These are phyloP conservation scores for Penicillium steckii DNA, from an alignment of 495 filamentous ascomycete species.

Conservation along the genomic window DNA sequence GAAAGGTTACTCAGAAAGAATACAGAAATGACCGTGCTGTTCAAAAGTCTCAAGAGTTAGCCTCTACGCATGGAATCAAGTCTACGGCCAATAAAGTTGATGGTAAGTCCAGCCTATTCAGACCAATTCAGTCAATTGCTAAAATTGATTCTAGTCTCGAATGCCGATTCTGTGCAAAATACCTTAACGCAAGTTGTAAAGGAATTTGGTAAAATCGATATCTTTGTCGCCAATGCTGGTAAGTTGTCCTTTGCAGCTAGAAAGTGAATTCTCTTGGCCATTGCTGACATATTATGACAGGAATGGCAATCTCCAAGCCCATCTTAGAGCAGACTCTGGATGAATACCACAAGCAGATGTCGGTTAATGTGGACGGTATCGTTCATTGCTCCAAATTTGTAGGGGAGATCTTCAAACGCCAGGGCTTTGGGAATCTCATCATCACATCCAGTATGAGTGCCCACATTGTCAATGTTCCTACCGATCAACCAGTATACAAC, in stretches of 20 bases:
- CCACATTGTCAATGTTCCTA: conserved; percentile 70
- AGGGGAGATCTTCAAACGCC: conserved; percentile 58
- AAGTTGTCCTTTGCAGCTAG: background rate
- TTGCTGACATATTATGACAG: conserved; percentile 13
- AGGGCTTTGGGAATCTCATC: conserved; percentile 61
- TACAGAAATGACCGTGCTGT: conserved; percentile 34
- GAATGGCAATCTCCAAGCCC: conserved; percentile 51
- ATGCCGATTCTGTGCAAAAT: conserved; percentile 26
- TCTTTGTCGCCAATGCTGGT: conserved; percentile 46
- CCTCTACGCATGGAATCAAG: conserved; percentile 31
- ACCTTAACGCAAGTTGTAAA: conserved; percentile 35
- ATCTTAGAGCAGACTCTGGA: conserved; percentile 46
- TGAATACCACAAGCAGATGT: conserved; percentile 46
- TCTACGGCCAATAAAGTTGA: conserved; percentile 41
- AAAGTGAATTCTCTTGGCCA: background rate
- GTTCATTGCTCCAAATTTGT: conserved; percentile 35
- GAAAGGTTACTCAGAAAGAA: background rate
- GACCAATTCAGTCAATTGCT: background rate
- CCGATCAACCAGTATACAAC: conserved; percentile 66
- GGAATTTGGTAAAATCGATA: conserved; percentile 48
- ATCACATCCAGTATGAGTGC: conserved; percentile 80
- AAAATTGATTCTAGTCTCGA: conserved; percentile 31
- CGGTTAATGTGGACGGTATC: conserved; percentile 40
- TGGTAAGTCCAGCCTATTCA: conserved; percentile 12
- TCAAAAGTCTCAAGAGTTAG: conserved; percentile 29